Conservation (phyloP, 345 rosid genomes). For the rapeseed (Brassica napus) region DNA sequence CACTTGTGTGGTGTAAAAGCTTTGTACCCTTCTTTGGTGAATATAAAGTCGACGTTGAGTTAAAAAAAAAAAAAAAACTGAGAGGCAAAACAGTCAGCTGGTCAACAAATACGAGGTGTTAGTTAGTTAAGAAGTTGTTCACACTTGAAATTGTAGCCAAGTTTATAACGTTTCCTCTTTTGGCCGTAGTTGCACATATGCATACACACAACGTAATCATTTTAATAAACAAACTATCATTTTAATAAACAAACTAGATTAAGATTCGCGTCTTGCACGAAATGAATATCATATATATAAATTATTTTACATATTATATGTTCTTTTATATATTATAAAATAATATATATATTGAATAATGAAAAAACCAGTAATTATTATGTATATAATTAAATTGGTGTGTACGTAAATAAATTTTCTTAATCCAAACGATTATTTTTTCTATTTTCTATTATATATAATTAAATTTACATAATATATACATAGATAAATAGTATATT, state of each 20-base stretch:
- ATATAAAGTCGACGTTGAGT: background rate
- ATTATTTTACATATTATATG: too few species aligned
- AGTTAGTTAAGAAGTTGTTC: conserved; percentile 29
- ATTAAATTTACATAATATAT: too few species aligned
- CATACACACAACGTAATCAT: conserved; percentile 12
- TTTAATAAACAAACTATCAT: background rate
- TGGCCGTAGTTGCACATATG: conserved; percentile 20
- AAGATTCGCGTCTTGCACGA: too few species aligned
- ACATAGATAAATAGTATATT: too few species aligned
- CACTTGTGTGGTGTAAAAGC: background rate
- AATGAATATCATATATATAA: too few species aligned
- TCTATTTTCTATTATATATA: too few species aligned
- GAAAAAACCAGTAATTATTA: too few species aligned
- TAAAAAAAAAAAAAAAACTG: background rate
- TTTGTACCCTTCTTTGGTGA: background rate
- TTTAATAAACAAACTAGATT: background rate
- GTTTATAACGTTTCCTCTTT: conserved; percentile 1
- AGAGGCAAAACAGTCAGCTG: conserved; percentile 15
- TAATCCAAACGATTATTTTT: too few species aligned
- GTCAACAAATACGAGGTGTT: conserved; percentile 13
- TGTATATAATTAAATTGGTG: too few species aligned
- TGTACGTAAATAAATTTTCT: too few species aligned
- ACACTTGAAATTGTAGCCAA: conserved; percentile 20
- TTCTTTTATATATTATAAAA: too few species aligned
- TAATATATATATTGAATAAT: too few species aligned